Base-by-base conservation (phyloP, 2,329 filamentous ascomycete genomes). In the Ophiostoma sp. region DNA sequence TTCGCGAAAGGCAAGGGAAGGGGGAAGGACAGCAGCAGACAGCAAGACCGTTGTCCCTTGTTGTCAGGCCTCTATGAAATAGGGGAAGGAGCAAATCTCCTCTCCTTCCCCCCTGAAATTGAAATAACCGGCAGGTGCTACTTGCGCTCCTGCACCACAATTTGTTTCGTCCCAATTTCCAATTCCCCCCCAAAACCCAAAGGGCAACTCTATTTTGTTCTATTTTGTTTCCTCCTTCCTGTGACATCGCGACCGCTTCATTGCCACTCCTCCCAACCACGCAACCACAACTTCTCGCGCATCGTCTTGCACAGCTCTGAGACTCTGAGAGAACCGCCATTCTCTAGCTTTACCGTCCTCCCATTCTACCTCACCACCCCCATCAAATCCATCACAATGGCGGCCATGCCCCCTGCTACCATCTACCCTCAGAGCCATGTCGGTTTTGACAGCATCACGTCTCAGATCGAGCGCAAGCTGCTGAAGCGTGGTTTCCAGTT, bases 401-500 rank as follows among this genome's bases (percentile, higher is more conserved):
- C 83, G 75, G 81, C 83, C 80, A 90, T 91, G 87, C 88, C 90
- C 77, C 79, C 89, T 79, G 83, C 87, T 78, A 88, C 88, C 78
- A 88, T 90, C 80, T 95, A 92, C 83, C 95, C 95, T 79, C 90
- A 95, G 81, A 96, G 90, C 90, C 95, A 98, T 87, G 95, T 99
- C 82, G 95, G 95, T 88, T 99, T 99, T 86, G 95, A 99, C 86
- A 97, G 93, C 86, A 99, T 99, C 87, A 99, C 95, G 77, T 93
- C 90, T 76, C 95, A 99, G 86, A 99, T 99, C 78, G 95, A 99
- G 90, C 91, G 92, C 85, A 99, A 99, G 90, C 90, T 98, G 80
- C 83, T 99, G 84, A 99, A 99, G 88, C 93, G 95, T 83, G 95
- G 95, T 77, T 99, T 99, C 83, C 95, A 99, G 83, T 99, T 99